These are phyloP conservation scores for Blepharisma undulans DNA, from an alignment of 169 alveolate genomes.

Conservation along the genomic window DNA sequence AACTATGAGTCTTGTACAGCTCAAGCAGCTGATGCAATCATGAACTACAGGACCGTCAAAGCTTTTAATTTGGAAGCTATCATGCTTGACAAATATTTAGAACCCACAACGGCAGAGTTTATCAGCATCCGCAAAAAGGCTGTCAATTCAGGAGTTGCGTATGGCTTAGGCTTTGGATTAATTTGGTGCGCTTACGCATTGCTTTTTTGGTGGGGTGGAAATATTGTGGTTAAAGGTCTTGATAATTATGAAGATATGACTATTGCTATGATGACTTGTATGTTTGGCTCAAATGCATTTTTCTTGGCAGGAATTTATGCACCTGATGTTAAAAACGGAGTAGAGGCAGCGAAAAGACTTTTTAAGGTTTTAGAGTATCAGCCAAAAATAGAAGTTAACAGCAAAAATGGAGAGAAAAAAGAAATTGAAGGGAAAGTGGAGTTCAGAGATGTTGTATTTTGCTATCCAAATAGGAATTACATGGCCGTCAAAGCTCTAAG, in stretches of 20 bases:
- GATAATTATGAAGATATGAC: neutral
- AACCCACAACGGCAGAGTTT: neutral
- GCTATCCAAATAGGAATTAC: slow-evolving; percentile 56
- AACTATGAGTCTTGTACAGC: neutral
- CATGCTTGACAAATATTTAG: neutral
- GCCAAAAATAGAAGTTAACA: slow-evolving; percentile 7
- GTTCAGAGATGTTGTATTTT: slow-evolving; percentile 59
- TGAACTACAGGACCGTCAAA: slow-evolving; percentile 50
- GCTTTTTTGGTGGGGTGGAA: slow-evolving; percentile 21
- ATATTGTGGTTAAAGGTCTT: neutral
- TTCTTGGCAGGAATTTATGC: slow-evolving; percentile 17
- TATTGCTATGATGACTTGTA: neutral
- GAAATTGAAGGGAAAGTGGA: slow-evolving; percentile 53
- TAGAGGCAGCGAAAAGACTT: slow-evolving; percentile 17
- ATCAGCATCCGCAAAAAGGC: neutral
- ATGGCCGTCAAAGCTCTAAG: slow-evolving; percentile 50
- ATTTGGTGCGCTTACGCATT: slow-evolving; percentile 14
- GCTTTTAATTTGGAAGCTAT: slow-evolving; percentile 48
- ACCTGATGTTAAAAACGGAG: slow-evolving; percentile 9
- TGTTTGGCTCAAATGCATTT: slow-evolving; percentile 5
- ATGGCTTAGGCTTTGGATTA: slow-evolving; percentile 20
- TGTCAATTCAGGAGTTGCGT: neutral
- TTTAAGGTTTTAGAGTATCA: neutral
- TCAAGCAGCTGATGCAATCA: slow-evolving; percentile 51
- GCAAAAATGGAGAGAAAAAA: neutral